A percentile compares a stretch with the other conserved stretches of the same genome.
phyloP scores from a whole-genome alignment of 805 yeast genomes.

The Brettanomyces custersianus region DNA sequence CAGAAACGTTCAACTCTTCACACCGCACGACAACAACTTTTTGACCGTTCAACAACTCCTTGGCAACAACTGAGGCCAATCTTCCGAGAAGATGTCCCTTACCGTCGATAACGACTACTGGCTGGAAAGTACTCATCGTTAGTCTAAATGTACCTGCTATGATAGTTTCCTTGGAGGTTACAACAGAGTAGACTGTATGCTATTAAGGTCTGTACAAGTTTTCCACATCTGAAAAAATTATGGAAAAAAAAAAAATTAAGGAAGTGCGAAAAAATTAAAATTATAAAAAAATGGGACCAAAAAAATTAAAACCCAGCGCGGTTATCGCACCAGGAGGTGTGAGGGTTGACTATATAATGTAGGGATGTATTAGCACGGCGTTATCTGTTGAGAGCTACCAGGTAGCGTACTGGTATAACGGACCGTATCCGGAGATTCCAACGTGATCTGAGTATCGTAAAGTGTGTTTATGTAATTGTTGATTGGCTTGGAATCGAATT shows the following conservation, averaged over 20 bases:
- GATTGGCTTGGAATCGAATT: constrained; percentile 15
- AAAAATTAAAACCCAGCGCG: too few species aligned
- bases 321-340: too few species aligned
- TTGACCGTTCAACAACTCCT: constrained; percentile 97
- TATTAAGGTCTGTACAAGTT: too few species aligned
- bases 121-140: constrained; percentile 80
- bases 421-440: not conserved
- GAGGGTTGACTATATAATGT: constrained; percentile 5
- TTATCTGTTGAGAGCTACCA: not conserved
- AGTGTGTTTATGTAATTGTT: constrained; percentile 12
- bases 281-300: too few species aligned
- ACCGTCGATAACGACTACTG: constrained; percentile 98
- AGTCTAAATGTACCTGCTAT: too few species aligned
- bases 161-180: too few species aligned
- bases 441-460: constrained; percentile 16
- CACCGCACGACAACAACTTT: constrained; percentile 95
- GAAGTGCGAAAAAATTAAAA: too few species aligned
- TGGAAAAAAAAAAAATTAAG: too few species aligned
- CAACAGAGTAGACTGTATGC: too few species aligned
- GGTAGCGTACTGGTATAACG: constrained; percentile 1
- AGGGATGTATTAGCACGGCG: constrained; percentile 6
- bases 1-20: constrained; percentile 97
- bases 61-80: constrained; percentile 97
- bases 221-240: too few species aligned
- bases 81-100: constrained; percentile 99